Conservation (phyloP, 768 basidiomycete species). For the Mycena polygramma region DNA sequence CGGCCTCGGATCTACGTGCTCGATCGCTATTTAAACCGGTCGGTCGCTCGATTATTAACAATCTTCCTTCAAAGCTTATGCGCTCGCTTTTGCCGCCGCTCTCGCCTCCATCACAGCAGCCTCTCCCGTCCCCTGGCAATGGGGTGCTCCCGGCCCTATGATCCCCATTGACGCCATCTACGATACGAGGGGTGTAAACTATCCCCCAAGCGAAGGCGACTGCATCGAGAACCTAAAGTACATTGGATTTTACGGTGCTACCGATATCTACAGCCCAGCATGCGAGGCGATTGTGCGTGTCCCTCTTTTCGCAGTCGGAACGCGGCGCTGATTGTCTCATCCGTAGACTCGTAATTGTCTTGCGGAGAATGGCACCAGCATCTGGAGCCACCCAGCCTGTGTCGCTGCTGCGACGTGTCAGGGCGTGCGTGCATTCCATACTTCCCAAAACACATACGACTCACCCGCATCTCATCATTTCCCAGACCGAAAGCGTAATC, state of each 20-base stretch:
- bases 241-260: not conserved
- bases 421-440: not conserved
- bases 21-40: not conserved
- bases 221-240: not conserved
- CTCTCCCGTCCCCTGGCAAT: not conserved
- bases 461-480: not conserved
- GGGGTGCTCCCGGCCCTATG: too few species aligned
- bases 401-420: constrained; percentile 9
- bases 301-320: not conserved
- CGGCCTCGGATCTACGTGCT: not conserved
- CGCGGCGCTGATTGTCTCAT: not conserved
- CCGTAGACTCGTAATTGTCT: not conserved
- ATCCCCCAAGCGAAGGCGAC: not conserved
- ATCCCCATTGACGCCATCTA: not conserved
- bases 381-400: constrained; percentile 1
- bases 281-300: constrained; percentile 1
- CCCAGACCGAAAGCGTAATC: not conserved
- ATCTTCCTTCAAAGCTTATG: not conserved
- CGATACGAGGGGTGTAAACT: not conserved
- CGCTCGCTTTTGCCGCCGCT: not conserved
- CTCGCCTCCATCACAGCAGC: not conserved
- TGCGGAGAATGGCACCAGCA: not conserved
- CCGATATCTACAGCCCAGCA: not conserved
- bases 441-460: not conserved
- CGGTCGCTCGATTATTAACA: not conserved